phyloP scores from a whole-genome alignment of 1,139 yeast genomes.

The Hyphopichia burtonii region DNA sequence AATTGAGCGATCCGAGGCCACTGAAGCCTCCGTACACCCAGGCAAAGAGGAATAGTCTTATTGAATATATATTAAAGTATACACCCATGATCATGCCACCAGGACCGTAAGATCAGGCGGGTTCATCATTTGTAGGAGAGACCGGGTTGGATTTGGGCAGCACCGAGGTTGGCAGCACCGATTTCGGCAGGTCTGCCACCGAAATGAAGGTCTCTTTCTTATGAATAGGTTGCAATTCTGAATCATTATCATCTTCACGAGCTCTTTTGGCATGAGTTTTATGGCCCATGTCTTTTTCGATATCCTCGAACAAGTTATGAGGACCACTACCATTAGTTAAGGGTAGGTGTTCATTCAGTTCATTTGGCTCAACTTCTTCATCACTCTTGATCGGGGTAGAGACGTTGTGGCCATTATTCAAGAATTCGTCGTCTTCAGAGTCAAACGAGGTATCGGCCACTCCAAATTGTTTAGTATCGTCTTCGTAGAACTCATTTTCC shows the following conservation, averaged over 20 bases:
- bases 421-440: slow-evolving; percentile 20
- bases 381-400: slow-evolving; percentile 26
- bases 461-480: slow-evolving; percentile 4
- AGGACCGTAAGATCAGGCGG: too few species aligned
- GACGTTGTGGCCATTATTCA: slow-evolving; percentile 16
- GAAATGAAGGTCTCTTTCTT: not conserved
- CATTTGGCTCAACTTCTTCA: slow-evolving; percentile 7
- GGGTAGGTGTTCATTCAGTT: not conserved
- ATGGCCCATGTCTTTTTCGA: slow-evolving; percentile 14
- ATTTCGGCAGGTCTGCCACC: not conserved
- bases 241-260: slow-evolving; percentile 1
- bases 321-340: not conserved
- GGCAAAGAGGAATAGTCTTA: too few species aligned
- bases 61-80: too few species aligned
- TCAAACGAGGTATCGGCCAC: slow-evolving; percentile 16
- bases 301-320: slow-evolving; percentile 17
- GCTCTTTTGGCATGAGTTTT: slow-evolving; percentile 6
- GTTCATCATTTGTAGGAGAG: too few species aligned
- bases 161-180: too few species aligned
- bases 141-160: too few species aligned
- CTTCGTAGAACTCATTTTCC: slow-evolving; percentile 22
- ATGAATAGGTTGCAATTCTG: not conserved
- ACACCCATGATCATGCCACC: too few species aligned
- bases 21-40: too few species aligned
- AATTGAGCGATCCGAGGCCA: too few species aligned